phyloP scores from a whole-genome alignment of 1,139 yeast species.

The Pichia norvegensis region DNA sequence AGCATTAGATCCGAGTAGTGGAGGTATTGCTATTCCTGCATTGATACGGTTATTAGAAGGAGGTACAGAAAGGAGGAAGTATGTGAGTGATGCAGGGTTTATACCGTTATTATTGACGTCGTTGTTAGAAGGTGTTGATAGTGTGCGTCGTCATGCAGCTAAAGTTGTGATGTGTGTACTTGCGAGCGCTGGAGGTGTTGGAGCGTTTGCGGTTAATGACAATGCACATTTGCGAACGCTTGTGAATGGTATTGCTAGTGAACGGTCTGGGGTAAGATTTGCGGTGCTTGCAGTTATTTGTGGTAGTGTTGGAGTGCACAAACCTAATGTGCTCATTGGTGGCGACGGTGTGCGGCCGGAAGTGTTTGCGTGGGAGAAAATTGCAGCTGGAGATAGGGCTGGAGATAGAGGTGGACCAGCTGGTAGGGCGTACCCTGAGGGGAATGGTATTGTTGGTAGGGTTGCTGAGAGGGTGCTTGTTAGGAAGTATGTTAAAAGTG shows the following conservation, averaged over 20 bases:
- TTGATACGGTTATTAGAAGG: slow-evolving; percentile 48
- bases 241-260: slow-evolving; percentile 54
- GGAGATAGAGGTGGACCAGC: neutral
- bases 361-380: slow-evolving; percentile 10
- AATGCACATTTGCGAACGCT: slow-evolving; percentile 53
- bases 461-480: neutral
- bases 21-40: slow-evolving; percentile 7
- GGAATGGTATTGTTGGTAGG: neutral
- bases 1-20: neutral
- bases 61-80: slow-evolving; percentile 45
- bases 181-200: slow-evolving; percentile 18
- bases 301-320: slow-evolving; percentile 55
- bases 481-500: neutral
- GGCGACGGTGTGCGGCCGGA: slow-evolving; percentile 6
- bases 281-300: slow-evolving; percentile 63
- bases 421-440: neutral
- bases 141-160: slow-evolving; percentile 55
- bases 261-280: slow-evolving; percentile 49
- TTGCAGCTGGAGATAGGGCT: neutral
- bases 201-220: slow-evolving; percentile 53
- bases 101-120: slow-evolving; percentile 56
- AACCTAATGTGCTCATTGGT: slow-evolving; percentile 34
- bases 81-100: slow-evolving; percentile 55
- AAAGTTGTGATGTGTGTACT: slow-evolving; percentile 47
- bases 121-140: slow-evolving; percentile 60